Percentiles rank a stretch among this genome's conserved stretches.
Evolutionary conservation across 192 early-diverging fungal species (phyloP).

Genomic region (Backusella tuberculispora): DNA sequence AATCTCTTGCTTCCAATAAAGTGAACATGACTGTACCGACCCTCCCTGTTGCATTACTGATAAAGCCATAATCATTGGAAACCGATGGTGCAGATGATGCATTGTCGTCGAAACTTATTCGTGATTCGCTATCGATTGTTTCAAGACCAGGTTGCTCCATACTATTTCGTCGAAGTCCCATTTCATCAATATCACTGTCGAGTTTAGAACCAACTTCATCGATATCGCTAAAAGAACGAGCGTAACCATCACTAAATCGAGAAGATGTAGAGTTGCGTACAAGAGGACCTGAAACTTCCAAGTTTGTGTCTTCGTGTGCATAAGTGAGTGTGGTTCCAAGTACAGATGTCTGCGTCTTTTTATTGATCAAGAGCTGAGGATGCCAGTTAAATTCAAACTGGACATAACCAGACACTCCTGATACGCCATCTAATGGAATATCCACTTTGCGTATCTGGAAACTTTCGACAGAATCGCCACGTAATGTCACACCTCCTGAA

Average conservation of each 20-base stretch:
- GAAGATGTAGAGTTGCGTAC: slow-evolving; percentile 5
- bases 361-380: slow-evolving; percentile 57
- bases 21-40: slow-evolving; percentile 38
- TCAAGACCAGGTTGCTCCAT: neutral
- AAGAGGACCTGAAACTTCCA: slow-evolving; percentile 15
- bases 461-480: slow-evolving; percentile 38
- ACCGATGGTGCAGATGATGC: neutral
- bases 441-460: slow-evolving; percentile 43
- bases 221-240: neutral
- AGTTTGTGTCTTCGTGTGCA: neutral
- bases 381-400: slow-evolving; percentile 58
- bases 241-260: slow-evolving; percentile 7
- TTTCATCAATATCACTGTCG: neutral
- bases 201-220: neutral
- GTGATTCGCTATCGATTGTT: neutral
- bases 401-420: slow-evolving; percentile 43
- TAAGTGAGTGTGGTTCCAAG: slow-evolving; percentile 35
- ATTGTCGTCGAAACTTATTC: neutral
- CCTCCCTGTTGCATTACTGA: slow-evolving; percentile 14
- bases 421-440: slow-evolving; percentile 39
- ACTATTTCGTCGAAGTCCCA: neutral
- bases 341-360: slow-evolving; percentile 54
- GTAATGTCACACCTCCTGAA: slow-evolving; percentile 36
- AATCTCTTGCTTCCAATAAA: slow-evolving; percentile 51
- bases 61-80: neutral